A percentile compares a stretch with the other conserved stretches of the same genome.
These are phyloP conservation scores for Annulohypoxylon maeteangense DNA, from an alignment of 495 filamentous ascomycete species.

Conservation along the genomic window DNA sequence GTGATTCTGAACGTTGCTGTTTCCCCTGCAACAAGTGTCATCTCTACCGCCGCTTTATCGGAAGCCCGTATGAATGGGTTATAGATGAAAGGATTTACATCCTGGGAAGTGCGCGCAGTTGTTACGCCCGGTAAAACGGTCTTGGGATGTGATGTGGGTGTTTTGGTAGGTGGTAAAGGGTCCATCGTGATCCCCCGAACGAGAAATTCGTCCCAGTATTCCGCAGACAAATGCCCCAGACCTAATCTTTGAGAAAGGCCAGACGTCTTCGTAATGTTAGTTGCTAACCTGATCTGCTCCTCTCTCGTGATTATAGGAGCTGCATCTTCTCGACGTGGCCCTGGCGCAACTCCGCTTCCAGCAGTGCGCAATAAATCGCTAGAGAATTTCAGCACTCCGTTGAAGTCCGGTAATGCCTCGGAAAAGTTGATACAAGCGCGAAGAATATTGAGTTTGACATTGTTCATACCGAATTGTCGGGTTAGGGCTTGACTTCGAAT, in stretches of 20 bases:
- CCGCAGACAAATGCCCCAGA: slow-evolving; percentile 71
- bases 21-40: slow-evolving; percentile 80
- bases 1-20: slow-evolving; percentile 78
- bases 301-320: slow-evolving; percentile 76
- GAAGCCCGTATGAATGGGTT: slow-evolving; percentile 83
- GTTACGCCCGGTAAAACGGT: slow-evolving; percentile 74
- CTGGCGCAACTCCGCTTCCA: slow-evolving; percentile 79
- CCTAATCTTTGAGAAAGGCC: slow-evolving; percentile 79
- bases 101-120: slow-evolving; percentile 61
- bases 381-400: slow-evolving; percentile 86
- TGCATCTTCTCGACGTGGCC: slow-evolving; percentile 67
- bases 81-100: slow-evolving; percentile 88
- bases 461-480: slow-evolving; percentile 70
- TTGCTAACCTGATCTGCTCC: slow-evolving; percentile 82
- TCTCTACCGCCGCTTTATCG: slow-evolving; percentile 66
- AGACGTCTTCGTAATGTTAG: slow-evolving; percentile 86
- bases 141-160: slow-evolving; percentile 77
- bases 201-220: slow-evolving; percentile 97
- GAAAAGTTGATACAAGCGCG: slow-evolving; percentile 87
- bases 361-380: slow-evolving; percentile 83
- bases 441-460: slow-evolving; percentile 85
- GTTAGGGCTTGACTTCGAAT: slow-evolving; percentile 63
- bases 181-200: slow-evolving; percentile 81
- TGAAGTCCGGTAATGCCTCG: slow-evolving; percentile 92
- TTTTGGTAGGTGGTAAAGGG: slow-evolving; percentile 56